These are phyloP conservation scores for Russula olivacea DNA, from an alignment of 768 basidiomycete genomes.

Conservation along the genomic window DNA sequence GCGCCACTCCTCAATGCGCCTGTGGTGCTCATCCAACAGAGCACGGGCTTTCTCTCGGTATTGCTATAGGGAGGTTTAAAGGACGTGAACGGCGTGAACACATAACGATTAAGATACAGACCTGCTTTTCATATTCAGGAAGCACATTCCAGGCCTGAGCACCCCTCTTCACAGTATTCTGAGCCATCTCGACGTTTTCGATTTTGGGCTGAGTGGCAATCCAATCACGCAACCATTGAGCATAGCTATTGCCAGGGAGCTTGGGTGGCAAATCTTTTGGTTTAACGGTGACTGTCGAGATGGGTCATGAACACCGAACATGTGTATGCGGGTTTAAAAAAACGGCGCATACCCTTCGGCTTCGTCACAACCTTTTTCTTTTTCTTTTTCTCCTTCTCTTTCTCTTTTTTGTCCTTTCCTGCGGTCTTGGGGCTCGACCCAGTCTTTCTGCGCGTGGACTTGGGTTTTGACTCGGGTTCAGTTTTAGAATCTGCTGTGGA, in stretches of 20 bases:
- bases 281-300: background rate
- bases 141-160: conserved; percentile 5
- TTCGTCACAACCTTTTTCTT: background rate
- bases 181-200: fast-evolving
- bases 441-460: background rate
- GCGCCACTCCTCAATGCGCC: conserved; percentile 11
- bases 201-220: conserved; percentile 3
- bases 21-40: background rate
- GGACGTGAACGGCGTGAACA: background rate
- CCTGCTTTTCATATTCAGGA: conserved; percentile 21
- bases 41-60: background rate
- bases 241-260: background rate
- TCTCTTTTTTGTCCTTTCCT: background rate
- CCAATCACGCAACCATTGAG: background rate
- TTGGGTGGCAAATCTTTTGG: conserved; percentile 4
- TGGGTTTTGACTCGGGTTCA: conserved; percentile 6
- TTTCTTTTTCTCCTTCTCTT: too few relatives aligned
- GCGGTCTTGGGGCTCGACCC: background rate
- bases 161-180: background rate
- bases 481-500: background rate
- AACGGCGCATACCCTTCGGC: background rate
- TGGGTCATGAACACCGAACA: background rate
- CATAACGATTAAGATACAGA: background rate
- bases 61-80: background rate
- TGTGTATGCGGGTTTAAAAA: background rate